Evolutionary conservation across 371 early-diverging fungal genomes (phyloP).

Genomic region (Rhizopus sp.): DNA sequence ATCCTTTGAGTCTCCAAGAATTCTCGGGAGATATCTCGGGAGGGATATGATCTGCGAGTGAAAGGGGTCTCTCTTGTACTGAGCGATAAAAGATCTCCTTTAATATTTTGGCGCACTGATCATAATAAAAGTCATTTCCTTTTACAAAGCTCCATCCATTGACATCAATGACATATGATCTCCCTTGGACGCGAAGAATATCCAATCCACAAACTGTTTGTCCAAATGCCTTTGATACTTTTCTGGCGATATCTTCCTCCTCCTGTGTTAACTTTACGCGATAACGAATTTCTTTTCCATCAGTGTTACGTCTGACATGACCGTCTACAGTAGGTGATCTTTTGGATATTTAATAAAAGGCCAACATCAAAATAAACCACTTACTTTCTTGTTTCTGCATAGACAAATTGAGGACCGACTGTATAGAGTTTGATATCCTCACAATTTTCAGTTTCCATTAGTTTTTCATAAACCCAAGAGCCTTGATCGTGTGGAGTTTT

Average conservation of each 20-base stretch:
- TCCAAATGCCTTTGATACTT: slow-evolving; percentile 84
- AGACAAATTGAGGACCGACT: slow-evolving; percentile 84
- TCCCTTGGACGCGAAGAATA: slow-evolving; percentile 81
- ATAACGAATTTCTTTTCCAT: slow-evolving; percentile 97
- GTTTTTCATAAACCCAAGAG: slow-evolving; percentile 95
- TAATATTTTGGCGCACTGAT: slow-evolving; percentile 79
- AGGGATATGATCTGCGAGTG: slow-evolving; percentile 62
- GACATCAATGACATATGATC: slow-evolving; percentile 97
- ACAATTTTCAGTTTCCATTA: slow-evolving; percentile 90
- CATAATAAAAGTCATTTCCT: slow-evolving; percentile 93
- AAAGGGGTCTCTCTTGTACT: slow-evolving; percentile 54
- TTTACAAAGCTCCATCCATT: slow-evolving; percentile 99
- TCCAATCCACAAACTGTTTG: slow-evolving; percentile 97
- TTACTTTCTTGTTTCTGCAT: slow-evolving; percentile 98
- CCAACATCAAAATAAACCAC: slow-evolving; percentile 2
- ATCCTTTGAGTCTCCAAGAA: slow-evolving; percentile 93
- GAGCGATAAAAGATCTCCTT: slow-evolving; percentile 55
- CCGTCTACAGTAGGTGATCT: slow-evolving; percentile 98
- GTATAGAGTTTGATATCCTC: slow-evolving; percentile 99
- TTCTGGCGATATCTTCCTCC: slow-evolving; percentile 84
- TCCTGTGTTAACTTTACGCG: slow-evolving; percentile 78
- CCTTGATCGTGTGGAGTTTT: slow-evolving; percentile 70
- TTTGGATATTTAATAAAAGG: not conserved
- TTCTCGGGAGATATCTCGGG: slow-evolving; percentile 69
- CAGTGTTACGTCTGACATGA: slow-evolving; percentile 91